phyloP scores from a whole-genome alignment of 805 yeast genomes.

The Pichia eremophila region DNA sequence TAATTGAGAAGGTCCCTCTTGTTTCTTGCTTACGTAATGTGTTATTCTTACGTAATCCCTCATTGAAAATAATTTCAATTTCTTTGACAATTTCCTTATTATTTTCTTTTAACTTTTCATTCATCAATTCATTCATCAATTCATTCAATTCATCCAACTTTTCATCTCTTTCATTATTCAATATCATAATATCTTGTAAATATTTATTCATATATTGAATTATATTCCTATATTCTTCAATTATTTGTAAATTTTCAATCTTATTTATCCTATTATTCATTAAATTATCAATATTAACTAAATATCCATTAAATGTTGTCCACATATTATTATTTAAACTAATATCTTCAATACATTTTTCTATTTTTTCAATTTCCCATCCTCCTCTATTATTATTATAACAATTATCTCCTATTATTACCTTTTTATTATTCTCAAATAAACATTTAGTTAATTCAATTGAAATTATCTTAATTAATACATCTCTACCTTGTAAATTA shows the following conservation, averaged over 20 bases:
- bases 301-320: conserved; percentile 18
- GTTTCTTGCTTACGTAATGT: too few relatives aligned
- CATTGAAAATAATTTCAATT: too few relatives aligned
- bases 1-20: too few relatives aligned
- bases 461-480: conserved; percentile 5
- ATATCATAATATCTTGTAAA: background rate
- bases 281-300: conserved; percentile 8
- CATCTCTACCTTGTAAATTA: background rate
- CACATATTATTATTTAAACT: conserved; percentile 8
- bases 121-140: too few relatives aligned
- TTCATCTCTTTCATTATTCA: background rate
- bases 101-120: too few relatives aligned
- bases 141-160: too few relatives aligned
- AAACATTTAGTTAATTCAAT: conserved; percentile 13
- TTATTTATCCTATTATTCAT: conserved; percentile 4
- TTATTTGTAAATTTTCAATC: background rate
- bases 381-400: background rate
- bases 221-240: conserved; percentile 4
- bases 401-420: conserved; percentile 1
- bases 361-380: background rate
- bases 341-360: conserved; percentile 9
- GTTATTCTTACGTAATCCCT: too few relatives aligned
- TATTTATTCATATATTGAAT: background rate
- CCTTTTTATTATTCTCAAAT: conserved; percentile 3
- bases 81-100: too few relatives aligned